Conservation (phyloP, 2,329 filamentous ascomycete species). For the Metarhizium album region DNA sequence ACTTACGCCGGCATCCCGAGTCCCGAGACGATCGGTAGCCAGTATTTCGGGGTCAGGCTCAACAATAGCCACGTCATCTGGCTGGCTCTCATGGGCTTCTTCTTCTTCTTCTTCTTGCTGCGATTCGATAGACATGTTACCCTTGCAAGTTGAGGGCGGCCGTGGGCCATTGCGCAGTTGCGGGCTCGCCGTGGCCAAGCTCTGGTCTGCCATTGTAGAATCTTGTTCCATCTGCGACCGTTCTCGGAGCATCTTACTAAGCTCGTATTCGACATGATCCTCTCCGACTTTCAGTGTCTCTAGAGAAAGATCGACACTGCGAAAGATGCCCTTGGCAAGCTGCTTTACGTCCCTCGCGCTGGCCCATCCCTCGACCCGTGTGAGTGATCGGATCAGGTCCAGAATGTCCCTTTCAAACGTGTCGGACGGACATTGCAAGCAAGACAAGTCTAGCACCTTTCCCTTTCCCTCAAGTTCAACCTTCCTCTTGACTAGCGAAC, state of each 20-base stretch:
- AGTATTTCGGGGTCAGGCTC: neutral
- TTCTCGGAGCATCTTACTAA: conserved; percentile 15
- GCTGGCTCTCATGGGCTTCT: too few relatives aligned
- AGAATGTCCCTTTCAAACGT: conserved; percentile 8
- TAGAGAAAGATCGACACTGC: conserved; percentile 12
- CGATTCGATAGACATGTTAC: neutral
- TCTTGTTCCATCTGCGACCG: neutral
- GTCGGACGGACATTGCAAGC: conserved; percentile 12
- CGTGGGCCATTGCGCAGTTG: neutral
- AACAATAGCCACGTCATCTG: too few relatives aligned
- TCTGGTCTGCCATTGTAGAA: neutral
- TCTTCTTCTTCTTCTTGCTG: neutral
- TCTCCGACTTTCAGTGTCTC: conserved; percentile 11
- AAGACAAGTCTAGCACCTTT: conserved; percentile 14
- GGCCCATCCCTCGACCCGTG: conserved; percentile 41
- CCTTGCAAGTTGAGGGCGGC: neutral
- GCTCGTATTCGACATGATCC: conserved; percentile 3
- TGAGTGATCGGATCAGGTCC: conserved; percentile 28
- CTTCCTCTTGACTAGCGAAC: conserved; percentile 27
- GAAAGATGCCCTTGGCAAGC: conserved; percentile 40
- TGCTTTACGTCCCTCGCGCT: conserved; percentile 52
- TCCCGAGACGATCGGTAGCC: neutral
- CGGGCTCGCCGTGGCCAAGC: neutral
- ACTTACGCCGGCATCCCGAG: conserved; percentile 45
- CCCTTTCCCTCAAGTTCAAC: conserved; percentile 8